Percentiles rank a stretch among this genome's conserved stretches.
These are phyloP conservation scores for Neopestalotiopsis rosae DNA, from an alignment of 2,329 filamentous ascomycete genomes.

Conservation along the genomic window DNA sequence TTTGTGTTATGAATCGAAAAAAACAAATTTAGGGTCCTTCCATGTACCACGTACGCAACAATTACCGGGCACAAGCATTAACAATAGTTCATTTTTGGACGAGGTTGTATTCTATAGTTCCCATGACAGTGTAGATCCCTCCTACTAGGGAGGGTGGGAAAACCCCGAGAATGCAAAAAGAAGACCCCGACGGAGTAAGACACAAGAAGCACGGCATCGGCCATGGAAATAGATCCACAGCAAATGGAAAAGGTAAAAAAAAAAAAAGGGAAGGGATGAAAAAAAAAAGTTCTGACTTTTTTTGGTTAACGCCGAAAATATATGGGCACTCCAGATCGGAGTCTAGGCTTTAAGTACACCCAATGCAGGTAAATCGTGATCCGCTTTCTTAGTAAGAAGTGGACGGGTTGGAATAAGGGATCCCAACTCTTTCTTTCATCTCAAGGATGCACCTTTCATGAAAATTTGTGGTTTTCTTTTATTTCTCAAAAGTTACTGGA, in stretches of 20 bases:
- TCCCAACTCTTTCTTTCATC: background rate
- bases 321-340: background rate
- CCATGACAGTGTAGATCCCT: constrained; percentile 8
- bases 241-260: background rate
- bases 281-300: background rate
- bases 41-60: background rate
- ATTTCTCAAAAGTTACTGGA: background rate
- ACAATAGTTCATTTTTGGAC: background rate
- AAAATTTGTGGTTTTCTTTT: background rate
- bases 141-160: background rate
- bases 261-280: background rate
- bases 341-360: background rate
- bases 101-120: background rate
- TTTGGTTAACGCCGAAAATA: background rate
- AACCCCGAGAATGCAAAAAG: background rate
- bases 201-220: background rate
- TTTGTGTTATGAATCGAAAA: background rate
- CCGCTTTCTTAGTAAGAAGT: background rate
- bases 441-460: background rate
- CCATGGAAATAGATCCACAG: background rate
- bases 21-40: background rate
- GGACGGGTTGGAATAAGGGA: background rate
- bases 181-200: background rate
- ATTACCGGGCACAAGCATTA: background rate
- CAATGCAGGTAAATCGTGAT: background rate